Evolutionary conservation across 805 yeast species (phyloP).

Genomic region (Ogataea nitratoaversa): DNA sequence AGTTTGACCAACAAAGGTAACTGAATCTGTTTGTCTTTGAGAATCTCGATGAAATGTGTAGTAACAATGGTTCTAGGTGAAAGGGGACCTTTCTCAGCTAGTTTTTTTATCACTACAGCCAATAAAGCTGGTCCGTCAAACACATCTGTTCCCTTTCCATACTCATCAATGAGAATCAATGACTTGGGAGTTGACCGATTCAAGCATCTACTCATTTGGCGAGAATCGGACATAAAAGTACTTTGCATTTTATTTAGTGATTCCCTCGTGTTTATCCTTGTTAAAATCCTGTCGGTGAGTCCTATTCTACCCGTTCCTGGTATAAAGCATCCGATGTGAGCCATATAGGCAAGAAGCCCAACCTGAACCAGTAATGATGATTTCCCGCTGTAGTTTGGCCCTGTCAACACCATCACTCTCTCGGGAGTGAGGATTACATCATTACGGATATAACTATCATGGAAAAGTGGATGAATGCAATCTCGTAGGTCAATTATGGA

Average conservation of each 20-base stretch:
- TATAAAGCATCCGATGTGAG: conserved; percentile 53
- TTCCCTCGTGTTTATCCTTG: conserved; percentile 42
- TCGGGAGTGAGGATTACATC: conserved; percentile 18
- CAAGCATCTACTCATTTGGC: conserved; percentile 30
- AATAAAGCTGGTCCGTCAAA: conserved; percentile 43
- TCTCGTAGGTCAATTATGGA: conserved; percentile 27
- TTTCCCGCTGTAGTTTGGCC: conserved; percentile 51
- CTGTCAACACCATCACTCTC: conserved; percentile 39
- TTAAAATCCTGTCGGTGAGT: conserved; percentile 36
- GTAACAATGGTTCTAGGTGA: conserved; percentile 28
- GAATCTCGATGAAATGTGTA: conserved; percentile 43
- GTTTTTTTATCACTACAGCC: conserved; percentile 33
- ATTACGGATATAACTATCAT: conserved; percentile 35
- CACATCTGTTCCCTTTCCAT: conserved; percentile 50
- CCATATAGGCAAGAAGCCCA: conserved; percentile 44
- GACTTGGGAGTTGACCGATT: conserved; percentile 39
- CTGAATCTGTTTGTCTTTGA: conserved; percentile 22
- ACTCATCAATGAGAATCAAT: conserved; percentile 47
- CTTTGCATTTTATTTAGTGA: conserved; percentile 38
- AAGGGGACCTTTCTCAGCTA: conserved; percentile 24
- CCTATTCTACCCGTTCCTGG: conserved; percentile 50
- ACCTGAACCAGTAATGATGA: conserved; percentile 46
- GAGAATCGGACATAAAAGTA: conserved; percentile 47
- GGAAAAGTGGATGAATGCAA: conserved; percentile 44
- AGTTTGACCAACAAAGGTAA: conserved; percentile 14